Percentiles rank a stretch among this genome's conserved stretches.
Conservation (phyloP, 1,284 basidiomycete species). For the Anthracocystis walkeri region DNA sequence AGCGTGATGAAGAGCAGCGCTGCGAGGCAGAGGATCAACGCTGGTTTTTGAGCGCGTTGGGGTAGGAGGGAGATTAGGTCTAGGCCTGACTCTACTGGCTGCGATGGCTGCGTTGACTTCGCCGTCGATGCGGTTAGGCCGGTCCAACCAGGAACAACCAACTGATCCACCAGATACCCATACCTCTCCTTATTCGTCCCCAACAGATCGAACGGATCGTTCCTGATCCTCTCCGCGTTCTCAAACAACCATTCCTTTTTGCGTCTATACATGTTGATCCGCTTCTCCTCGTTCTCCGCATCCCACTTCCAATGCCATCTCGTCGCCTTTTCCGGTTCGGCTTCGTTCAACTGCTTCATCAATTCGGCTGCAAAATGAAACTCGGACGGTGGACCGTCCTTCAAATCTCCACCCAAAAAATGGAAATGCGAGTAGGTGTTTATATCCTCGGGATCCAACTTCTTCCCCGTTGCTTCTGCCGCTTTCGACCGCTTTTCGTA, state of each 20-base stretch:
- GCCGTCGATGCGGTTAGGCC: neutral
- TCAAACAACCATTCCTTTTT: conserved; percentile 38
- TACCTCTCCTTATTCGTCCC: conserved; percentile 29
- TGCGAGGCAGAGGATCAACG: neutral
- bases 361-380: conserved; percentile 30
- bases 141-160: conserved; percentile 18
- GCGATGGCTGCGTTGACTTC: neutral
- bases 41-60: neutral
- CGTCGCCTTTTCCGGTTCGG: conserved; percentile 12
- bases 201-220: conserved; percentile 50
- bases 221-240: conserved; percentile 25
- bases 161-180: conserved; percentile 9
- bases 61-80: neutral
- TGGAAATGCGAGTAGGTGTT: conserved; percentile 27
- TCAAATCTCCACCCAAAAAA: conserved; percentile 13
- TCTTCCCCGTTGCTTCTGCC: neutral
- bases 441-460: conserved; percentile 14
- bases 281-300: conserved; percentile 22
- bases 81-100: neutral
- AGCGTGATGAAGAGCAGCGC: neutral
- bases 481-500: conserved; percentile 1
- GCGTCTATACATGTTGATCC: conserved; percentile 37
- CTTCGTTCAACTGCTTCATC: conserved; percentile 15
- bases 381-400: conserved; percentile 26
- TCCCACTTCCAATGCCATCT: conserved; percentile 45